Evolutionary conservation across 331 rosid genomes (phyloP), one percentile per base, ranked within the genome.

Genomic region (Ulmus americana): DNA sequence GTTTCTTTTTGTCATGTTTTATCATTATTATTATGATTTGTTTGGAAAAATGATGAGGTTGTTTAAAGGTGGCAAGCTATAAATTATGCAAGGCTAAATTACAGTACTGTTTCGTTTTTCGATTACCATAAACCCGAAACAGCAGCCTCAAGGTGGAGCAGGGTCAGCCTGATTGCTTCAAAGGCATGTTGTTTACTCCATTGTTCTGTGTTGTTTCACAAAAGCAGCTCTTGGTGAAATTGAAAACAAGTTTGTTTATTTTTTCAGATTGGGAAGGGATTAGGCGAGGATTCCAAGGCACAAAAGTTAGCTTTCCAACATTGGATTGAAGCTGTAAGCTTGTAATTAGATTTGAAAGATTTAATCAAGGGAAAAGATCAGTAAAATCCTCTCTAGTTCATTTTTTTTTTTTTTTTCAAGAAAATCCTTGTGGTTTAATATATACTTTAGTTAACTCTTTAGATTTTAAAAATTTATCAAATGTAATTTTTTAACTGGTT

Each of bases 281-380:
- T 70, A 22, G 18, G 61, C 13, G 63, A 60, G 44, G 67, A 70
- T 61, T 62, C 61, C 4, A 70, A 59, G 44, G 74, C 67, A n/a
- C 54, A 60, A 51, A 70, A 70, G 35, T 51, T 70, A 41, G 74
- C 74, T 5, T 70, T 70, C 50, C 74, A 70, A 28, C 67, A 70
- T 61, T 70, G 67, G 74, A 70, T 70, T 42, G 74, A 70, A 70
- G 74, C 74, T 7, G 74, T 70, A 59, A 49, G 74, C 16, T 58
- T 47, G 39, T 14, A 42, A 38, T 45, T 45, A 1, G 47, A 22
- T 6, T 6, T 16, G 22, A 5, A 3, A 22, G 6, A 5, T 61
- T 18, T 28, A 28, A 28, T 28, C 35, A 28, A 28, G 35, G 35
- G 35, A 28, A 28, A 28, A 28, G 35, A 28, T 28, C 35, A 28